Percentiles rank a stretch among this genome's conserved stretches.
These are phyloP conservation scores for Candida mattraensis DNA, from an alignment of 805 yeast species.

Conservation along the genomic window DNA sequence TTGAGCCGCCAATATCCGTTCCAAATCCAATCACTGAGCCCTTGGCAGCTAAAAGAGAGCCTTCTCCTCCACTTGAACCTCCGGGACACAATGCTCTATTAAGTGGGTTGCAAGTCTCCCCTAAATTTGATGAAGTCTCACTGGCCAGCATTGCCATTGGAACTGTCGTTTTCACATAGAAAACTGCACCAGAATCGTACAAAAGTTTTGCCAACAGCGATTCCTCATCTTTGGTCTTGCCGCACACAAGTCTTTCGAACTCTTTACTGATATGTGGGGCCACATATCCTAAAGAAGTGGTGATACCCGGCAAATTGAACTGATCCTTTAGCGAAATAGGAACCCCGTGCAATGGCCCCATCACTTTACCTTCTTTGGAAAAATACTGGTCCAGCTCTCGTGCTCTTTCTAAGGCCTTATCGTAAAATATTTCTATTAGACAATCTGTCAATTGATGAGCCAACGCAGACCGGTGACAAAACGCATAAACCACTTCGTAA, in stretches of 20 bases:
- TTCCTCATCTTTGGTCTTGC: constrained; percentile 31
- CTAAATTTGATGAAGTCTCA: constrained; percentile 40
- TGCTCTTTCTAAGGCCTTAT: constrained; percentile 41
- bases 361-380: constrained; percentile 32
- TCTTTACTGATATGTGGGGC: constrained; percentile 34
- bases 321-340: constrained; percentile 50
- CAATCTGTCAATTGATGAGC: constrained; percentile 45
- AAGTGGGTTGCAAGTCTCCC: constrained; percentile 38
- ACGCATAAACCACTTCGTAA: constrained; percentile 38
- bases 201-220: constrained; percentile 34
- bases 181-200: constrained; percentile 40
- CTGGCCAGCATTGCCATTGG: constrained; percentile 45
- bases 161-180: constrained; percentile 43
- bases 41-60: constrained; percentile 32
- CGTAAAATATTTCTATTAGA: constrained; percentile 42
- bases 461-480: constrained; percentile 42
- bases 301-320: constrained; percentile 37
- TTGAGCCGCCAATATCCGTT: constrained; percentile 41
- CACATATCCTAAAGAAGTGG: constrained; percentile 42
- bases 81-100: constrained; percentile 40
- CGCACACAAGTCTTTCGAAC: constrained; percentile 23
- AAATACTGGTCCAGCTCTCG: constrained; percentile 38
- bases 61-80: constrained; percentile 50
- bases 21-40: constrained; percentile 40
- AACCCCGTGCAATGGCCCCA: constrained; percentile 46